These are phyloP conservation scores for Juncus inflexus DNA, from an alignment of 176 grass and related monocot genomes.

Conservation along the genomic window DNA sequence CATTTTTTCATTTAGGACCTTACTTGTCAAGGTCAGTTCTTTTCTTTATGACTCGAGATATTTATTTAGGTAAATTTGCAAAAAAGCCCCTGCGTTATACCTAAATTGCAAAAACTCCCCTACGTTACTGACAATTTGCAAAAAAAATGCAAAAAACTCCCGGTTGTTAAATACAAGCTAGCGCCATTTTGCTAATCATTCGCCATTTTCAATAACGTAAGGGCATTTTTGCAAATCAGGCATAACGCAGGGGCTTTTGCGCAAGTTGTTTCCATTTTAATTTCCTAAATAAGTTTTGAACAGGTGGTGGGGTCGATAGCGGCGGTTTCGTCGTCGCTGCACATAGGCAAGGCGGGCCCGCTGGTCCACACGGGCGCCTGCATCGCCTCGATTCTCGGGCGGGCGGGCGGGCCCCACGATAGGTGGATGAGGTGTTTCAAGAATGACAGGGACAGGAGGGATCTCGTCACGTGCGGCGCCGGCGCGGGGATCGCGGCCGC, in stretches of 20 bases:
- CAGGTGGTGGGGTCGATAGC: constrained; percentile 79
- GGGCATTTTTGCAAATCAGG: too few relatives aligned
- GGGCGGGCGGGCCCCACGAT: constrained; percentile 68
- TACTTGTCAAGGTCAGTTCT: constrained; percentile 69
- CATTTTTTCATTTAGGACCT: constrained; percentile 75
- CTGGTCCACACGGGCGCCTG: constrained; percentile 78
- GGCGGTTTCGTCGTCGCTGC: constrained; percentile 87
- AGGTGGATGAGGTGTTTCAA: constrained; percentile 92
- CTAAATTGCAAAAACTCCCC: too few relatives aligned
- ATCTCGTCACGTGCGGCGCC: constrained; percentile 86
- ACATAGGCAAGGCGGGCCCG: constrained; percentile 93
- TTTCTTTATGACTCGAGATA: not conserved
- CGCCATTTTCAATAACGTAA: too few relatives aligned
- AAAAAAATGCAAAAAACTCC: too few relatives aligned
- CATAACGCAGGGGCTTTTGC: too few relatives aligned
- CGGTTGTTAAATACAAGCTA: too few relatives aligned
- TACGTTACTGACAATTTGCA: too few relatives aligned
- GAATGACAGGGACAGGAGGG: constrained; percentile 88
- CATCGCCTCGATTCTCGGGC: constrained; percentile 84
- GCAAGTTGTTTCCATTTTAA: too few relatives aligned
- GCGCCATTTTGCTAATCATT: too few relatives aligned
- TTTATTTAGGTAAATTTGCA: too few relatives aligned
- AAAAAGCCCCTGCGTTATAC: too few relatives aligned
- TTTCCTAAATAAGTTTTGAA: not conserved
- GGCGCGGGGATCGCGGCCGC: constrained; percentile 86